A percentile compares a stretch with the other conserved stretches of the same genome.
phyloP scores from a whole-genome alignment of 805 yeast species.

The Lipomyces anomalus region DNA sequence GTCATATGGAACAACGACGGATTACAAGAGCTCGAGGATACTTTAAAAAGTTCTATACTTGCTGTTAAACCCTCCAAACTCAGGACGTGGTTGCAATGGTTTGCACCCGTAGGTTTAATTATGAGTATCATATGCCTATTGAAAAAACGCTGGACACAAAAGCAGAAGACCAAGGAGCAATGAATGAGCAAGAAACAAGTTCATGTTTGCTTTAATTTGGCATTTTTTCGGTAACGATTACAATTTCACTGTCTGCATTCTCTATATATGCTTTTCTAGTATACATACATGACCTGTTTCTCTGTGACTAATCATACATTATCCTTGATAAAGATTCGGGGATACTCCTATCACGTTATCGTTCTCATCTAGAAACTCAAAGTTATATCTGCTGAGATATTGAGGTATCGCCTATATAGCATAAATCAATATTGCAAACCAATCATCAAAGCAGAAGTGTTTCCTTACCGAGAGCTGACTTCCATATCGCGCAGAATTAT shows the following conservation, averaged over 20 bases:
- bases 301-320: background rate
- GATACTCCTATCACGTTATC: conserved; percentile 26
- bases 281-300: background rate
- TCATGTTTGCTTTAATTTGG: background rate
- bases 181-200: background rate
- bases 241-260: background rate
- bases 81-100: background rate
- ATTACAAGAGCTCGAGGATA: conserved; percentile 31
- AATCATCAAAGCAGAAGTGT: background rate
- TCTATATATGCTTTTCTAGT: background rate
- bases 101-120: background rate
- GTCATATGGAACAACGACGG: conserved; percentile 58
- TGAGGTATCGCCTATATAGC: conserved; percentile 33
- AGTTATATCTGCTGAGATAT: conserved; percentile 34
- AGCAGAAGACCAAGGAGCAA: background rate
- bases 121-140: background rate
- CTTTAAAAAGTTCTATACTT: background rate
- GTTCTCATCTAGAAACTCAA: conserved; percentile 30
- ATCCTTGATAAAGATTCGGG: no score
- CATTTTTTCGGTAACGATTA: background rate
- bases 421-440: background rate
- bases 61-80: background rate
- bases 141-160: background rate
- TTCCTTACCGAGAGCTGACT: conserved; percentile 28
- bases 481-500: conserved; percentile 31